phyloP scores from a whole-genome alignment of 345 rosid species.

The Citrus cavaleriei region DNA sequence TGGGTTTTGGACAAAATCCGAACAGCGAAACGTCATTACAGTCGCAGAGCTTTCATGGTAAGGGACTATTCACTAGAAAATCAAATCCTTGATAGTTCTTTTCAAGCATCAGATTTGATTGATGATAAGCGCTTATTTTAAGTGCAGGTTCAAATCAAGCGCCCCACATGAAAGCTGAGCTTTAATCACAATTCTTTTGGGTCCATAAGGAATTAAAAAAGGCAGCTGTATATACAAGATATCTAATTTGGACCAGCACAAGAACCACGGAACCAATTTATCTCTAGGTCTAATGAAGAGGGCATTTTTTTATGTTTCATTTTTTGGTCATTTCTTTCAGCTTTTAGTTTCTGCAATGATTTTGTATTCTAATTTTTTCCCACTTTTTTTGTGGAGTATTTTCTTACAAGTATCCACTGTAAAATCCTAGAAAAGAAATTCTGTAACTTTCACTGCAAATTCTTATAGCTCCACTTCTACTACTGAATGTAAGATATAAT shows the following conservation, averaged over 20 bases:
- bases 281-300: slow-evolving; percentile 22
- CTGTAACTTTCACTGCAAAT: slow-evolving; percentile 30
- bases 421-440: slow-evolving; percentile 16
- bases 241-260: slow-evolving; percentile 31
- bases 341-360: slow-evolving; percentile 11
- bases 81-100: not conserved
- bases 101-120: not conserved
- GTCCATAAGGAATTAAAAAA: slow-evolving; percentile 26
- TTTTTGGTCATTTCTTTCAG: not conserved
- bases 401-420: slow-evolving; percentile 28
- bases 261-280: slow-evolving; percentile 4
- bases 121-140: slow-evolving; percentile 8
- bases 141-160: slow-evolving; percentile 53
- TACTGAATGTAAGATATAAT: slow-evolving; percentile 33
- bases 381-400: slow-evolving; percentile 12
- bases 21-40: slow-evolving; percentile 26
- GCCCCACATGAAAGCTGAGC: slow-evolving; percentile 55
- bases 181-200: slow-evolving; percentile 38
- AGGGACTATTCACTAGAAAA: not conserved
- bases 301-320: not conserved
- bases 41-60: slow-evolving; percentile 36
- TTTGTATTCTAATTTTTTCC: slow-evolving; percentile 3
- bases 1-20: slow-evolving; percentile 62
- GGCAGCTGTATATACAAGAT: slow-evolving; percentile 54
- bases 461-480: slow-evolving; percentile 24